These are phyloP conservation scores for Reutealis trisperma DNA, from an alignment of 345 rosid species.

Conservation along the genomic window DNA sequence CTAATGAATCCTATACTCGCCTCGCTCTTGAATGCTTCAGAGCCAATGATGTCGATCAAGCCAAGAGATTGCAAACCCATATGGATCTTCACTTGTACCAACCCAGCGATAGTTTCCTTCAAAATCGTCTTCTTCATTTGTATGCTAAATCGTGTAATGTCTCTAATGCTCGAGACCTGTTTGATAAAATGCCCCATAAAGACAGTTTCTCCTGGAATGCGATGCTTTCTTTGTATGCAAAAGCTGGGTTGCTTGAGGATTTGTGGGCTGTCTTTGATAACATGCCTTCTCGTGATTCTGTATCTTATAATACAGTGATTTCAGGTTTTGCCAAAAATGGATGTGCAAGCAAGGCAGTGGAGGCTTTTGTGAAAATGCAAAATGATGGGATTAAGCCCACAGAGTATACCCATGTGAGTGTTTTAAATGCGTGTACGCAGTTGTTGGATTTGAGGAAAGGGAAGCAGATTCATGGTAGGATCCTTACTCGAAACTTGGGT, in stretches of 20 bases:
- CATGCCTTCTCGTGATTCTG: constrained; percentile 53
- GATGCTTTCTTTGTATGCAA: constrained; percentile 47
- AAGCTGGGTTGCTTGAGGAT: constrained; percentile 41
- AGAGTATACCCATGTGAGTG: constrained; percentile 53
- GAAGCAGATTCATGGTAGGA: constrained; percentile 59
- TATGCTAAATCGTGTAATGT: constrained; percentile 41
- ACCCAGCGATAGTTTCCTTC: constrained; percentile 44
- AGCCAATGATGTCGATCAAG: constrained; percentile 47
- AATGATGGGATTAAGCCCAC: constrained; percentile 42
- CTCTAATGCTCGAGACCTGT: constrained; percentile 43
- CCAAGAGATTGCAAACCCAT: constrained; percentile 49
- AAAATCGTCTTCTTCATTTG: constrained; percentile 56
- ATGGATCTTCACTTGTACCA: constrained; percentile 47
- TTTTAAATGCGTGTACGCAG: constrained; percentile 51
- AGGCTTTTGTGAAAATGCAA: constrained; percentile 41
- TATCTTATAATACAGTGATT: constrained; percentile 54
- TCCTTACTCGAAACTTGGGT: constrained; percentile 30
- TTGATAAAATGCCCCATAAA: constrained; percentile 51
- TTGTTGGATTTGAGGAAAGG: constrained; percentile 48
- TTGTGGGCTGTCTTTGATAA: constrained; percentile 37
- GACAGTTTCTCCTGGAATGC: constrained; percentile 64
- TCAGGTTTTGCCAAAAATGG: constrained; percentile 45
- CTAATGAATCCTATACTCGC: constrained; percentile 45
- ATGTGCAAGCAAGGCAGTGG: constrained; percentile 36
- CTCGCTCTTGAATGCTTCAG: constrained; percentile 51